phyloP scores from a whole-genome alignment of 495 filamentous ascomycete genomes.

The Cercophora newfieldiana region DNA sequence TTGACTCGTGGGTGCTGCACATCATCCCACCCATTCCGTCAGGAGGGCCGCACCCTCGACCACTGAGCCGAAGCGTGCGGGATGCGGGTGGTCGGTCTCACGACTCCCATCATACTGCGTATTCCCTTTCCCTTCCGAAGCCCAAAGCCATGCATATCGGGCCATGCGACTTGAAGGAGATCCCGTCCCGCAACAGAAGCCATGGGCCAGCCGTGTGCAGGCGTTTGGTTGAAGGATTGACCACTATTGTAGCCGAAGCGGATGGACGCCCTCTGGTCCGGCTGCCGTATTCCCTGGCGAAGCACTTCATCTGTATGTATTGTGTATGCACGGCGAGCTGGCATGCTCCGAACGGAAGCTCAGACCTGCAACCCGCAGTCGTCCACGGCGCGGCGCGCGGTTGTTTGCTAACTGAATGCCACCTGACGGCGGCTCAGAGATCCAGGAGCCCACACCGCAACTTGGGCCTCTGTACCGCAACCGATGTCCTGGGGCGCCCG shows the following conservation, averaged over 20 bases:
- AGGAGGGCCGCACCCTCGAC: slow-evolving; percentile 10
- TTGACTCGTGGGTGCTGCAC: slow-evolving; percentile 40
- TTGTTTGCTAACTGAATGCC: neutral
- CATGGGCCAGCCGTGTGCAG: neutral
- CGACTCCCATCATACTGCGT: neutral
- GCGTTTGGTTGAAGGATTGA: neutral
- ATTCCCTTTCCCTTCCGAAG: neutral
- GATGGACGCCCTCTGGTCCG: neutral
- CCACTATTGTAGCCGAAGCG: neutral
- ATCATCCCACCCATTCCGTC: slow-evolving; percentile 34
- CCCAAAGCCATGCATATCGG: neutral
- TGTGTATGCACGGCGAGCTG: slow-evolving; percentile 9
- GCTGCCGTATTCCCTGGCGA: neutral
- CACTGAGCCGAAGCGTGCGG: slow-evolving; percentile 1
- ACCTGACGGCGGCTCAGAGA: neutral
- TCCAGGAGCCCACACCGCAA: slow-evolving; percentile 27
- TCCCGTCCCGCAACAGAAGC: neutral
- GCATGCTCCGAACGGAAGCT: neutral
- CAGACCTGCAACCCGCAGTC: neutral
- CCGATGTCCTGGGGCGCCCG: slow-evolving; percentile 8
- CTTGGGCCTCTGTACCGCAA: slow-evolving; percentile 19
- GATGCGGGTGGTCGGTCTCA: slow-evolving; percentile 16
- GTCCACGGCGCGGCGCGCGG: slow-evolving; percentile 3
- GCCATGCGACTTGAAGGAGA: neutral
- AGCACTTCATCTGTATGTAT: neutral